Base-by-base conservation (phyloP, 768 basidiomycete species). In the Mycena alexandri region DNA sequence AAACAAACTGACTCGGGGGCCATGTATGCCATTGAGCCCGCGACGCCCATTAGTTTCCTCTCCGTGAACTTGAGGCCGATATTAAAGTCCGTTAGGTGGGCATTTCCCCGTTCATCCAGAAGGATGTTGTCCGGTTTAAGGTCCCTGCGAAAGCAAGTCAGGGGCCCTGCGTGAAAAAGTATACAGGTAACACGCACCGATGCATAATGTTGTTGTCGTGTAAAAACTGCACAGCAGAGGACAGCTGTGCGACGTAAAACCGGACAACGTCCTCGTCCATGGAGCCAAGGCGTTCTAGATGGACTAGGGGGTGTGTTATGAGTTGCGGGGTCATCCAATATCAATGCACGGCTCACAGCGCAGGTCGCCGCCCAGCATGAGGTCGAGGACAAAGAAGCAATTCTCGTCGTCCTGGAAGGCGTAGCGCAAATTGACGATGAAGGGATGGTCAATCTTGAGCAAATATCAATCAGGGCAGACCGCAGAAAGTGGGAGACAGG, bases 11-110 rank as follows among this genome's bases (percentile, higher is more conserved):
- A 91, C 89, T 93, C 90, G 3, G 91, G 92, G 46, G 92, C 96
- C 97, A 99, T 99, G 78, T 99, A 99, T 3, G 97, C 97, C 96
- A 99, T 97, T 57, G 95, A 97, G 11, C 97, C 97, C 24, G 97
- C 97, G 0, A 99, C 93, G 24, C 96, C 95, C 14, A 93, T 96
- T 38, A 95, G 80, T 64, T 92, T 87, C 62, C 93, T 87, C 63
- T 98, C 95, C 6, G 91, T 89, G 76, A 93, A 99, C 78, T 99
- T 97, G 9, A 99, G 95, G 17, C 97, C 97, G 65, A 99, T 99
- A 78, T 99, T 99, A 80, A 99, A 98, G 77, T 99, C 97, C 0
- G 93, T 99, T 68, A 99, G 84, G 78, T 99, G 97, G 9, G 96
- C 96, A 74, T 99, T 96, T 2, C 97, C 97, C 55, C 87, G 85